A percentile compares a stretch with the other conserved stretches of the same genome.
Evolutionary conservation across 1,139 yeast species (phyloP).

Genomic region (Candida dubliniensis): DNA sequence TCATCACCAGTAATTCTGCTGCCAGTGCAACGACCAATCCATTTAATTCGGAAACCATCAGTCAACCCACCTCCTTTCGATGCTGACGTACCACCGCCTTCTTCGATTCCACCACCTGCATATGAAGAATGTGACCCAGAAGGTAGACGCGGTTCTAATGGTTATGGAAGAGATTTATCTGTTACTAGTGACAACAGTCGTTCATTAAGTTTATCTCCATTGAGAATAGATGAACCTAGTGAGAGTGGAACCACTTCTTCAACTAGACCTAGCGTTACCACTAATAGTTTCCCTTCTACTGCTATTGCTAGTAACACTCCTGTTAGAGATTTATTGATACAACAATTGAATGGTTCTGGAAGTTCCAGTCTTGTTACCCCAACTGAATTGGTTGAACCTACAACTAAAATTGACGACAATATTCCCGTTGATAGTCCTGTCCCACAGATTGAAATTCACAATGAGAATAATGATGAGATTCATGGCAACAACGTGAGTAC

Average conservation of each 20-base stretch:
- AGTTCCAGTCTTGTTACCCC: not conserved
- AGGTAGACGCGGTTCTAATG: conserved; percentile 8
- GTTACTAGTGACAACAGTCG: conserved; percentile 11
- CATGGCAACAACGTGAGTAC: no score
- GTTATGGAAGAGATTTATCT: not conserved
- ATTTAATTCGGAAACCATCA: conserved; percentile 36
- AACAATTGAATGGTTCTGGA: conserved; percentile 15
- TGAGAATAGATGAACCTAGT: conserved; percentile 15
- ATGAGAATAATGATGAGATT: not conserved
- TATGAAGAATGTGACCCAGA: conserved; percentile 28
- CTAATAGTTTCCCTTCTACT: not conserved
- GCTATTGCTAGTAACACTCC: conserved; percentile 16
- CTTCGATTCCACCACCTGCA: conserved; percentile 35
- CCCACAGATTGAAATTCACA: conserved; percentile 3
- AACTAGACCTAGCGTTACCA: not conserved
- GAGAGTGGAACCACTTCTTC: not conserved
- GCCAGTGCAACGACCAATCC: conserved; percentile 37
- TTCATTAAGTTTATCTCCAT: conserved; percentile 15
- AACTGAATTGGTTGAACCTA: not conserved
- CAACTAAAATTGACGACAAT: conserved; percentile 1
- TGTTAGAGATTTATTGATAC: conserved; percentile 21
- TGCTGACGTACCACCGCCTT: conserved; percentile 27
- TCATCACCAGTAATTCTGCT: conserved; percentile 35
- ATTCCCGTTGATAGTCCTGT: conserved; percentile 3
- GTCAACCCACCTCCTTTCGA: conserved; percentile 46